phyloP scores from a whole-genome alignment of 139 green algal species.

The Chlorella sorokiniana region DNA sequence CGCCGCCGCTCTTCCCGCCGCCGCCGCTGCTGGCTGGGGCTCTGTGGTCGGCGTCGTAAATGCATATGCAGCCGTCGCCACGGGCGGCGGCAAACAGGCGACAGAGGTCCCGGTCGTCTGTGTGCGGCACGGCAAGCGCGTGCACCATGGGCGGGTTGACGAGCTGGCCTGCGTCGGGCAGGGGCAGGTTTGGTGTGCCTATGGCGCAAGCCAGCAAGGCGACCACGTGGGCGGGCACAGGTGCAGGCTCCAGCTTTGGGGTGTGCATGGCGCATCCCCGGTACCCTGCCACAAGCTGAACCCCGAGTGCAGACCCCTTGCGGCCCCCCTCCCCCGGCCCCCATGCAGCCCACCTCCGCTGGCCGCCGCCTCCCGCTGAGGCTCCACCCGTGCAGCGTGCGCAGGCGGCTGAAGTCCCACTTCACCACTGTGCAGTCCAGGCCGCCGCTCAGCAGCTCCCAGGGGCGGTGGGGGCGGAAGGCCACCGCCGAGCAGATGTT shows the following conservation, averaged over 20 bases:
- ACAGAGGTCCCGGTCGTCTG: constrained; percentile 10
- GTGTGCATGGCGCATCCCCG: too few species aligned
- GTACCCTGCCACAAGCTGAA: too few species aligned
- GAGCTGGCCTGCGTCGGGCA: constrained; percentile 50
- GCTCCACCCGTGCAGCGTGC: constrained; percentile 8
- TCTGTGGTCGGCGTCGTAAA: constrained; percentile 47
- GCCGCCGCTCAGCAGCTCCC: constrained; percentile 69
- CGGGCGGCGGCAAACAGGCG: constrained; percentile 48
- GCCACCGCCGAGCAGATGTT: constrained; percentile 61
- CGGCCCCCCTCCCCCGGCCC: too few species aligned
- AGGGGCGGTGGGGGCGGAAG: constrained; percentile 61
- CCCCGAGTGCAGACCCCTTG: too few species aligned
- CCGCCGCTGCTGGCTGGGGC: constrained; percentile 7
- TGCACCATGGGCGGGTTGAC: constrained; percentile 75
- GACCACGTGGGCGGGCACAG: neutral
- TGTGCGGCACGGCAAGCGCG: constrained; percentile 42
- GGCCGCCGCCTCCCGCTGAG: constrained; percentile 22
- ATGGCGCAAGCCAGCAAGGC: neutral
- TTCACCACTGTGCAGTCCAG: constrained; percentile 61
- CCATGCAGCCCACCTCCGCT: constrained; percentile 1
- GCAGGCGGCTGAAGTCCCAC: constrained; percentile 50
- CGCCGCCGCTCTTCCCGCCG: constrained; percentile 20
- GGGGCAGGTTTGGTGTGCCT: constrained; percentile 4
- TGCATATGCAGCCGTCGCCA: constrained; percentile 53
- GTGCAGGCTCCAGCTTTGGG: too few species aligned